Base-by-base conservation (phyloP, 2,329 filamentous ascomycete genomes). In the Purpureocillium lavendulum region DNA sequence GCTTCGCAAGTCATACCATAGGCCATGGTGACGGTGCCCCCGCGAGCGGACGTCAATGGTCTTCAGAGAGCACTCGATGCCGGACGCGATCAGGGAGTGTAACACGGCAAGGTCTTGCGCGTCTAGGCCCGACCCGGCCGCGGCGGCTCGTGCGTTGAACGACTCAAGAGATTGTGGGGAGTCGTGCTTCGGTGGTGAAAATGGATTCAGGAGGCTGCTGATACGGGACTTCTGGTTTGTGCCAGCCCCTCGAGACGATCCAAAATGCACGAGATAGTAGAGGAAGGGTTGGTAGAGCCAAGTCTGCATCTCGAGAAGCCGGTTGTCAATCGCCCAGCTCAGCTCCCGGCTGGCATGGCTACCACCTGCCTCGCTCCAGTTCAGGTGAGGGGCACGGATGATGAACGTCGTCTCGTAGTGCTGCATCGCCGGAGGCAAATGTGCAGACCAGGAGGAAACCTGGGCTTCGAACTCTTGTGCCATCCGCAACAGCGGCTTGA, bases 1-100 rank as follows among this genome's bases (percentile, higher is more conserved):
- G 29, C 45, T 46, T 2, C 52, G 48, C 26, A 49, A 34, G 14
- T 47, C 47, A 18, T 46, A 56, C 52, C 53, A 56, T 1, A 49
- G 46, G 2, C 52, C 53, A 28, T 56, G 52, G 30, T 53, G 52
- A 9, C 52, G 39, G 35, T 54, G 45, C 34, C 46, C 36, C 18
- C 43, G 39, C 26, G 43, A n/a, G 30, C 51, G 38, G 34, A 47
- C 34, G 39, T 51, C 47, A 10, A 51, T 47, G 2, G 47, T 49
- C 34, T 51, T 49, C 16, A 51, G 38, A 17, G 40, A 48, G 40
- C 47, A 51, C 12, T 49, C 47, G 21, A 48, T 45, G n/a, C 45
- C 47, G 3, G 47, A 45, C 7, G 35, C 16, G 13, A 51, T 39
- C 7, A 51, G 42, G 3, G 45, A 46, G 16, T 45, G 41, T 2